Conservation (phyloP, 129 eudicot species). For the Gnaphalium uliginosum region DNA sequence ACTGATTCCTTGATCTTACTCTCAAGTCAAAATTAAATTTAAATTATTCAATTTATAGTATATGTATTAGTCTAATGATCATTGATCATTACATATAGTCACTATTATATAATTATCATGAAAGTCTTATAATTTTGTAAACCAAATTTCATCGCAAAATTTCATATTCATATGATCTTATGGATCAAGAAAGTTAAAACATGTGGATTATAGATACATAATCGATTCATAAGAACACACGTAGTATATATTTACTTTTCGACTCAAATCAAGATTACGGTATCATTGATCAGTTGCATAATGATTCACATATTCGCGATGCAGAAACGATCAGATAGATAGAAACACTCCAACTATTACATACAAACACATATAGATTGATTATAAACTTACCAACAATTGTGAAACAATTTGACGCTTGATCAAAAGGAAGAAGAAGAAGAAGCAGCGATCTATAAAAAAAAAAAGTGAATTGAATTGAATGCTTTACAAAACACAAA, state of each 20-base stretch:
- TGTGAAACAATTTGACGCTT: slow-evolving; percentile 24
- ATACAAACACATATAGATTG: slow-evolving; percentile 6
- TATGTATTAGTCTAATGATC: neutral
- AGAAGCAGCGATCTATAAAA: slow-evolving; percentile 31
- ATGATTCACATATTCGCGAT: neutral
- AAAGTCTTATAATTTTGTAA: slow-evolving; percentile 1
- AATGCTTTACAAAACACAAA: slow-evolving; percentile 34
- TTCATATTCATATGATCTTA: neutral
- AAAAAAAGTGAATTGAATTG: too few relatives aligned
- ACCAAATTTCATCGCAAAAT: slow-evolving; percentile 1
- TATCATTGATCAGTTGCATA: neutral
- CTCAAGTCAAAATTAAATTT: neutral
- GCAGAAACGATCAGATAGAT: neutral
- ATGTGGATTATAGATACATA: neutral
- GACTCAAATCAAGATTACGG: slow-evolving; percentile 5
- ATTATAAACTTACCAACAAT: slow-evolving; percentile 27
- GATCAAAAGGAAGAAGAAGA: slow-evolving; percentile 24
- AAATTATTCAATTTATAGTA: neutral
- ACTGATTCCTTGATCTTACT: neutral
- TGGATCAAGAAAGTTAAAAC: slow-evolving; percentile 15
- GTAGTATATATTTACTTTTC: neutral
- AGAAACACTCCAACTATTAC: neutral
- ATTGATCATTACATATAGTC: slow-evolving; percentile 1
- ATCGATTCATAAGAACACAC: slow-evolving; percentile 5
- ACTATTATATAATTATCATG: neutral